Evolutionary conservation across 371 early-diverging fungal genomes (phyloP), one percentile per base, ranked within the genome.

Genomic region (Mortierella sp.): DNA sequence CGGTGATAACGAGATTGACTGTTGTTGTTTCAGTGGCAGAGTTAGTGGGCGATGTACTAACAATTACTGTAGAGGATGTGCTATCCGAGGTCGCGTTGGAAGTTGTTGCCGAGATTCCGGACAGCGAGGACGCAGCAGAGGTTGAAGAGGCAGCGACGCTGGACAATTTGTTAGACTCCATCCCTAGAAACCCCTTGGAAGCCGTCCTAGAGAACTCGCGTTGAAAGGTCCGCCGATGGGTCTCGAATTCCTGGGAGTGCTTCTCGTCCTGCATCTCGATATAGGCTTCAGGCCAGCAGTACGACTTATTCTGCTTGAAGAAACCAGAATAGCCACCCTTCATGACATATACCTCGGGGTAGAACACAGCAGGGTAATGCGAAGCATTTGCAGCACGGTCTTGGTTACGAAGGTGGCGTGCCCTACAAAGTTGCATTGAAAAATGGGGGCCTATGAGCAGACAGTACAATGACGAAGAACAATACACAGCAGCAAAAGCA

Each of bases 341-440:
- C 60, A 97, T 84, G n/a, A 97, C 87, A 80, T 95, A 97, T 47
- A 97, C 81, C 58, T 96, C 92, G 6, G 97, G 96, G 76, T 91
- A 94, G 54, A 83, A 80, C 51, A 97, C 78, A 6, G 83, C 68
- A 14, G 97, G 97, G 80, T 96, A 96, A 30, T 79, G 70, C n/a
- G 71, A 61, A 39, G 80, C 61, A 70, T 94, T 94, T 61, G 81
- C 66, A 28, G 85, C 80, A 52, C 96, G 88, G 78, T 97, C 97
- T 56, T 85, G 81, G 41, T 86, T 89, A 58, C 97, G 83, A 30
- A 97, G 73, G 56, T 85, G 83, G 37, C 82, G 81, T 1, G 95
- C 96, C 86, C 89, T 89, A 64, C 30, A 37, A 24, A 34, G 26
- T 11, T 3, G 1, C 26, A 11, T 8, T 7, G 11, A 53, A 4